phyloP scores from a whole-genome alignment of 352 stramenopile species.

The Phytopythium helicoides region DNA sequence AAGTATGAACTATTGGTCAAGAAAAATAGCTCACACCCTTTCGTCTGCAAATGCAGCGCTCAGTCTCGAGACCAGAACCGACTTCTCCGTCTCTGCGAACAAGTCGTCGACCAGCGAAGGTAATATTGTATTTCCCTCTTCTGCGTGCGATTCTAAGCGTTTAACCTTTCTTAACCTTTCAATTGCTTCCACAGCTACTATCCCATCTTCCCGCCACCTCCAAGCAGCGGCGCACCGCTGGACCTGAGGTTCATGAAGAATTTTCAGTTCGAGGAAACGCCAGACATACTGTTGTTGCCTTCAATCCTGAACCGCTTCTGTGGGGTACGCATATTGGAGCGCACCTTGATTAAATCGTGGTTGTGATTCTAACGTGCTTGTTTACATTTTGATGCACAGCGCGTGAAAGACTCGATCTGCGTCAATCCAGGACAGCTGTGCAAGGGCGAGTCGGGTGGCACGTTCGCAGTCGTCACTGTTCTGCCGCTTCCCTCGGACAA shows the following conservation, averaged over 20 bases:
- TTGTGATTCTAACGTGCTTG: conserved; percentile 24
- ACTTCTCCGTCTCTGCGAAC: conserved; percentile 70
- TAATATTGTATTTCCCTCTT: conserved; percentile 12
- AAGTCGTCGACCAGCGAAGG: conserved; percentile 82
- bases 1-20: too few species aligned
- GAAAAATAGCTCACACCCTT: too few species aligned
- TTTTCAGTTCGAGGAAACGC: conserved; percentile 90
- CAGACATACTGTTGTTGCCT: conserved; percentile 95
- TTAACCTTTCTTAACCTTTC: too few species aligned
- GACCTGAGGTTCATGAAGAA: conserved; percentile 92
- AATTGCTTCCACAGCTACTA: conserved; percentile 48
- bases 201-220: conserved; percentile 72
- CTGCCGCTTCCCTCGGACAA: conserved; percentile 88
- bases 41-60: conserved; percentile 14
- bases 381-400: conserved; percentile 22
- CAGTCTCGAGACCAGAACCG: conserved; percentile 64
- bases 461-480: conserved; percentile 92
- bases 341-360: conserved; percentile 7
- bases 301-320: conserved; percentile 92
- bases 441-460: conserved; percentile 93
- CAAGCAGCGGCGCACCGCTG: conserved; percentile 73
- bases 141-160: too few species aligned
- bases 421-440: conserved; percentile 95
- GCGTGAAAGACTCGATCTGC: conserved; percentile 90
- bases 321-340: conserved; percentile 61